Base-by-base conservation (phyloP, 2,329 filamentous ascomycete genomes). In the Beauveria pseudobassiana region DNA sequence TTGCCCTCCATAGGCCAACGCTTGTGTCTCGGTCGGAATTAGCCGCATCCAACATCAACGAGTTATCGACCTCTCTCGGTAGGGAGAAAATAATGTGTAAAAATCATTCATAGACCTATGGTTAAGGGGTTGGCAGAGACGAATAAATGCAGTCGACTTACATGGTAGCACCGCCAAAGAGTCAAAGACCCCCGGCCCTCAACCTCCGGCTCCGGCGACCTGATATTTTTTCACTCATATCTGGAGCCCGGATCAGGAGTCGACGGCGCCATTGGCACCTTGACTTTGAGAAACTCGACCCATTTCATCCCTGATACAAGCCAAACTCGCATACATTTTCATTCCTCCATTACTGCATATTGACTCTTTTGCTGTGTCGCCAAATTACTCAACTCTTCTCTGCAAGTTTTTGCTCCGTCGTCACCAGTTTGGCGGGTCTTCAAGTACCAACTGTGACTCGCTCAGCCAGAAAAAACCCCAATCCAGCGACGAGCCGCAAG, bases 131-230 rank as follows among this genome's bases (percentile, higher is more conserved):
- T 38, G 34, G 34, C 3, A 16, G 34, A 38, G 14, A 16, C 34
- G 34, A 38, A 38, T 16, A 4, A 16, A 38, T 57, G 16, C 54
- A 57, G 54, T 48, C 7, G 43, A n/a, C 28, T 56, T 20, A 5
- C 53, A 20, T 26, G 16, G 34, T 16, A 45, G 16, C 52, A 54
- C 20, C 24, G 22, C 34, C 14, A 42, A 43, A 43, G 2, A 45
- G 20, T n/a, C 34, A 20, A 48, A 30, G 20, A 18, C 43, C 43
- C 59, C 59, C 43, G 22, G 59, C 30, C 43, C 22, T 49, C 51
- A 42, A 40, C 30, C 62, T 63, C 62, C 62, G 62, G 62, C 62
- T 63, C 62, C 62, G 62, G 62, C 56, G 62, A 61, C 56, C 56
- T 45, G 38, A 48, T 60, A 40, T 61, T 63, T 63, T 59, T 57